A percentile compares a stretch with the other conserved stretches of the same genome.
Conservation (phyloP, 768 basidiomycete genomes). For the Tulasnella sp. region DNA sequence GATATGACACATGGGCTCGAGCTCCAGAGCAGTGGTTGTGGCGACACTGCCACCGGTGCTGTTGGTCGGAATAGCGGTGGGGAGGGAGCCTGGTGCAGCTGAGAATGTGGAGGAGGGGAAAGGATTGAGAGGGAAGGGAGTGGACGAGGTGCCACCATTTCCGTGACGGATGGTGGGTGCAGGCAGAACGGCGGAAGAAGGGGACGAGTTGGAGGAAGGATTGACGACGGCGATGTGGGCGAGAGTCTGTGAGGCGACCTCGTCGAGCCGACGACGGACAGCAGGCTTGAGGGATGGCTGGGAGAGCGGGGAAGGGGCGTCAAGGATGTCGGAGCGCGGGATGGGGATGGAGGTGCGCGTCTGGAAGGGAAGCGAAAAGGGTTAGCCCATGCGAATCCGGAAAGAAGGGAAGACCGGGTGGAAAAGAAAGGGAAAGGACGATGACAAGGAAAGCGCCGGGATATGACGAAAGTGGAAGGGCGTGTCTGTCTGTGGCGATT, state of each 20-base stretch:
- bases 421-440: constrained; percentile 10
- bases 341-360: constrained; percentile 82
- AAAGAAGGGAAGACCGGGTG: constrained; percentile 9
- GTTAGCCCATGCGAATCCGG: background rate
- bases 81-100: background rate
- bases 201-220: constrained; percentile 34
- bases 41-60: constrained; percentile 44
- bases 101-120: constrained; percentile 29
- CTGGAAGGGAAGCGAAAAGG: constrained; percentile 29
- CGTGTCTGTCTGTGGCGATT: background rate
- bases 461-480: background rate
- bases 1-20: constrained; percentile 86
- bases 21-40: constrained; percentile 78
- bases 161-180: background rate
- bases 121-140: background rate
- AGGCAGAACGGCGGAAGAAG: background rate
- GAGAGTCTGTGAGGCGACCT: constrained; percentile 84
- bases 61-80: constrained; percentile 59
- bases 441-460: constrained; percentile 16
- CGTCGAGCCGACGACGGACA: constrained; percentile 77
- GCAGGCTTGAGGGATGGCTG: constrained; percentile 54
- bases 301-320: constrained; percentile 34
- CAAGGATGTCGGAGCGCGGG: constrained; percentile 85
- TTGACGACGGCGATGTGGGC: constrained; percentile 94
- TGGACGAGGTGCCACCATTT: background rate